Evolutionary conservation across 2,329 filamentous ascomycete genomes (phyloP).

Genomic region (Pseudogymnoascus sp.): DNA sequence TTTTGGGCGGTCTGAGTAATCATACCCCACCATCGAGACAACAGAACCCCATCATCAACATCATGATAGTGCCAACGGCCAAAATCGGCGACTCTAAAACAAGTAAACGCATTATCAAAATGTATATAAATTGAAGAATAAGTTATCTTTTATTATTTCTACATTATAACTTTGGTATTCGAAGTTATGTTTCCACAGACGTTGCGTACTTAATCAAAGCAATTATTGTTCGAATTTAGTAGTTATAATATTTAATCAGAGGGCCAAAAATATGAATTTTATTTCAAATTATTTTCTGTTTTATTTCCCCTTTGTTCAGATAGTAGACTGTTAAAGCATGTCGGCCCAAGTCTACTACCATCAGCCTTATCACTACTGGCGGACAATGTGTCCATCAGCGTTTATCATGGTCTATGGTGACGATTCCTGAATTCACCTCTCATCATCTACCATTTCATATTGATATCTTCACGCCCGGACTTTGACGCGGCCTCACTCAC

Average conservation of each 20-base stretch:
- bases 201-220: neutral
- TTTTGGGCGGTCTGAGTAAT: neutral
- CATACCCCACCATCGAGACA: neutral
- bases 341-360: neutral
- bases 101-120: neutral
- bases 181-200: neutral
- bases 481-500: neutral
- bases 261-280: neutral
- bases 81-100: too few species aligned
- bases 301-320: neutral
- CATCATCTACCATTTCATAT: neutral
- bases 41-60: neutral
- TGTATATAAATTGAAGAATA: neutral
- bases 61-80: neutral
- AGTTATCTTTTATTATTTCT: neutral
- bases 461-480: neutral
- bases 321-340: neutral
- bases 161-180: neutral
- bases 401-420: neutral
- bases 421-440: neutral
- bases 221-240: neutral
- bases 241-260: neutral
- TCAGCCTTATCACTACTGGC: neutral
- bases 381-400: neutral
- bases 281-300: neutral